Evolutionary conservation across 2,329 filamentous ascomycete genomes (phyloP).

Genomic region (Aspergillus bombycis): DNA sequence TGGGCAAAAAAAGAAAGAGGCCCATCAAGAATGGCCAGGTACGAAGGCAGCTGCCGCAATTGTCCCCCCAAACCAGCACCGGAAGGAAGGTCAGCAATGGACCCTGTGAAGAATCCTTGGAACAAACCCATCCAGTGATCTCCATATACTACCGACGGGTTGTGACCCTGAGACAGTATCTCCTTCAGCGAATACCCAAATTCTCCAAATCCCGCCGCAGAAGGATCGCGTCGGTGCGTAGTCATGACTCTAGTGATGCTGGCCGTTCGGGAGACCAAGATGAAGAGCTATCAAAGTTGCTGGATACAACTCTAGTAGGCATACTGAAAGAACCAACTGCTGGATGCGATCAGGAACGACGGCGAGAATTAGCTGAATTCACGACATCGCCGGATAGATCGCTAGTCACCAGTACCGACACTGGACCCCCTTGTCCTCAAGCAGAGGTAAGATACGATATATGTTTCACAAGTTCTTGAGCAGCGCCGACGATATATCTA

Average conservation of each 20-base stretch:
- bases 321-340: slow-evolving; percentile 40
- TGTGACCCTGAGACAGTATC: slow-evolving; percentile 69
- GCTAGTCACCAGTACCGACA: slow-evolving; percentile 38
- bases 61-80: slow-evolving; percentile 20
- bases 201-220: slow-evolving; percentile 62
- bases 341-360: slow-evolving; percentile 42
- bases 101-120: slow-evolving; percentile 12
- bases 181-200: slow-evolving; percentile 67
- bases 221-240: slow-evolving; percentile 43
- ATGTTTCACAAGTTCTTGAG: neutral
- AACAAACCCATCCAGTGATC: slow-evolving; percentile 63
- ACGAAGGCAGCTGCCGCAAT: slow-evolving; percentile 21
- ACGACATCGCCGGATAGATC: slow-evolving; percentile 61
- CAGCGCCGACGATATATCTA: neutral
- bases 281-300: slow-evolving; percentile 54
- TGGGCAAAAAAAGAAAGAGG: slow-evolving; percentile 46
- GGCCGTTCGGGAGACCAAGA: slow-evolving; percentile 8
- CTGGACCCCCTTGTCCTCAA: slow-evolving; percentile 57
- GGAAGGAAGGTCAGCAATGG: too few relatives aligned
- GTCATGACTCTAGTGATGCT: slow-evolving; percentile 9
- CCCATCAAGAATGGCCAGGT: slow-evolving; percentile 28
- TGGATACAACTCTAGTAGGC: slow-evolving; percentile 73
- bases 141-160: slow-evolving; percentile 69
- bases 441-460: slow-evolving; percentile 58
- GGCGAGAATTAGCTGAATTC: slow-evolving; percentile 62